Base-by-base conservation (phyloP, 2,329 filamentous ascomycete genomes). In the Neodidymelliopsis sp. region DNA sequence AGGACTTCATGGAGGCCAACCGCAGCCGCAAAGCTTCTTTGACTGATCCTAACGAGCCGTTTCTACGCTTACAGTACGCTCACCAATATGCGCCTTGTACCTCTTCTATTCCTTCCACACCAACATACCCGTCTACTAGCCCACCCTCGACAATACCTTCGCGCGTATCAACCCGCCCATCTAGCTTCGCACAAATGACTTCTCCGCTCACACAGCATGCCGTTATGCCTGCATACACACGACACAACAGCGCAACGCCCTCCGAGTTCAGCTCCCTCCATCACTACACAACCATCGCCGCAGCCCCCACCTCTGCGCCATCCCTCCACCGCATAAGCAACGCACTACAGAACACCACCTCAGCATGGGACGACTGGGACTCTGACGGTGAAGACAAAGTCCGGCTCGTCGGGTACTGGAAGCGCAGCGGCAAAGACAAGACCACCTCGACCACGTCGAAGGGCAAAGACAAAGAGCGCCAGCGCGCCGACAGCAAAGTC, bases 361-460 rank as follows among this genome's bases (percentile, higher is more conserved):
- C 63, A n/a, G 70, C 66, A 27, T 72, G 70, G 70, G 69, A 72
- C 20, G 67, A 70, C 35, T 71, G 65, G 60, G 68, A 71, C 37
- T 67, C 62, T n/a, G 67, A 70, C 13, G 56, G 56, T 1, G 65
- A 66, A 24, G 65, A 69, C 39, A 68, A 66, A 36, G 58, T 58
- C 0, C 60, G 69, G 7, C 49, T 71, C 8, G 57, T 68, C 12
- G 56, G 59, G 13, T 67, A 50, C 16, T 50, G 65, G 65, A 57
- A 56, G 47, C 53, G 57, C 24, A 34, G 31, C 7, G 35, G 40
- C n/a, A 45, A 45, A 36, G 47, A 50, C 24, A 50, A 40, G 20
- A 20, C 40, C 19, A 30, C 29, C 13, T 23, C 19, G 24, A 45
- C 25, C 16, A 40, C 47, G 4, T 7, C 33, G 4, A 50, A 38